Evolutionary conservation across 768 basidiomycete species (phyloP).

Genomic region (Naganishia kalamii): DNA sequence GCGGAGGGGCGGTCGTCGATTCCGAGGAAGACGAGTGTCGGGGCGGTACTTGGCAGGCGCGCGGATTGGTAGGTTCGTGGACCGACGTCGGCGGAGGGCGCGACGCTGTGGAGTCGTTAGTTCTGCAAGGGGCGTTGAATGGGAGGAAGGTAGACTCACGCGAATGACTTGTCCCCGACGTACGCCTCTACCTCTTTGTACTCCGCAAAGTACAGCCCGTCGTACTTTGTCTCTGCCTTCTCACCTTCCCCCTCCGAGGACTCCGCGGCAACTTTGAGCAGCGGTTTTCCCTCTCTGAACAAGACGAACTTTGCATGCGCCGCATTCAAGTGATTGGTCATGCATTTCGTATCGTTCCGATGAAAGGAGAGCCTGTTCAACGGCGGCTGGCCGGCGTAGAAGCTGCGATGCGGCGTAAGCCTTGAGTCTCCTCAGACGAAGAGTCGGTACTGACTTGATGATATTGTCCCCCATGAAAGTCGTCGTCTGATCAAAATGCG

Average conservation of each 20-base stretch:
- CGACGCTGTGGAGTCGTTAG: background rate
- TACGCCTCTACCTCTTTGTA: slow-evolving; percentile 61
- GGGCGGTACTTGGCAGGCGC: slow-evolving; percentile 28
- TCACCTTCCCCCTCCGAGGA: background rate
- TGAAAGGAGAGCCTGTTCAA: slow-evolving; percentile 50
- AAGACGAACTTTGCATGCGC: slow-evolving; percentile 68
- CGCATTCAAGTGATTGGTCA: slow-evolving; percentile 62
- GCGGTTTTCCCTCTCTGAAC: slow-evolving; percentile 48
- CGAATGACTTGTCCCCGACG: slow-evolving; percentile 51
- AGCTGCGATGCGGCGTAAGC: slow-evolving; percentile 26
- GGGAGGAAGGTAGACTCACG: background rate
- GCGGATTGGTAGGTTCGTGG: slow-evolving; percentile 53
- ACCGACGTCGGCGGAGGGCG: slow-evolving; percentile 36
- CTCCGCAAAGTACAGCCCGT: slow-evolving; percentile 53
- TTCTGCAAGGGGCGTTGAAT: slow-evolving; percentile 40
- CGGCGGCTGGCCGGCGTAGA: slow-evolving; percentile 46
- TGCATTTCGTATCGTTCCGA: slow-evolving; percentile 67
- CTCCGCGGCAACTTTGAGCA: background rate
- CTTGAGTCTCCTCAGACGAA: background rate
- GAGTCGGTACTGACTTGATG: slow-evolving; percentile 38
- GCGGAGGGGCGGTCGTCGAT: slow-evolving; percentile 38
- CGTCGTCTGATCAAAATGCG: slow-evolving; percentile 5
- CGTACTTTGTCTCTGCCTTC: background rate
- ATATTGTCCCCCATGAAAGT: slow-evolving; percentile 45
- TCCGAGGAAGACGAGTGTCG: slow-evolving; percentile 41